Conservation (phyloP, 148 eudicot genomes). For the Spergularia bocconei region DNA sequence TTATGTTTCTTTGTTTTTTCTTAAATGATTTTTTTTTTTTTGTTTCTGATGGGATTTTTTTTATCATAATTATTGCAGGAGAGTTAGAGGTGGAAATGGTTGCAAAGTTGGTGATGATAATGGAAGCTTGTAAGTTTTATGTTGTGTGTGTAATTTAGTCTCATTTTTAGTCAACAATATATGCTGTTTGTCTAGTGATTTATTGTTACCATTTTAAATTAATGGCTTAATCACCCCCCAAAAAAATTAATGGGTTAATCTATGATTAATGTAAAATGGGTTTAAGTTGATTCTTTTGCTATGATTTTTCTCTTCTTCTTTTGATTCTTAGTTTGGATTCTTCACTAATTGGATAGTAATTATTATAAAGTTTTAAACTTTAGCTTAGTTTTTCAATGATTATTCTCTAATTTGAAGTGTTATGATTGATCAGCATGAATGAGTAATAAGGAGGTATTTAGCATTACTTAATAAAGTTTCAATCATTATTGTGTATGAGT, state of each 20-base stretch:
- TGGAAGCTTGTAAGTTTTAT: conserved; percentile 86
- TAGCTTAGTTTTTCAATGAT: conserved; percentile 22
- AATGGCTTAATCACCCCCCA: neutral
- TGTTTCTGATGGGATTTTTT: neutral
- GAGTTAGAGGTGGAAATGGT: conserved; percentile 93
- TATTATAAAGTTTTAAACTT: conserved; percentile 6
- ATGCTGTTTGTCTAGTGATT: neutral
- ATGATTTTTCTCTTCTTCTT: neutral
- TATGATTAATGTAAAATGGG: conserved; percentile 19
- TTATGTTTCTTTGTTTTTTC: conserved; percentile 15
- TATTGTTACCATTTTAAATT: neutral
- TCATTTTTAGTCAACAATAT: neutral
- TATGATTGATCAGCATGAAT: conserved; percentile 9
- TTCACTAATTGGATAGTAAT: neutral
- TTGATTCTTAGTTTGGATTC: conserved; percentile 6
- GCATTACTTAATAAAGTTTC: conserved; percentile 11
- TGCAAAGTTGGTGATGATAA: conserved; percentile 98
- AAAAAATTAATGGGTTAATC: neutral
- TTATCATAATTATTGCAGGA: conserved; percentile 61
- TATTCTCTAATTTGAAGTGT: conserved; percentile 7
- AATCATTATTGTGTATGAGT: conserved; percentile 17
- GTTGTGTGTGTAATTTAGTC: conserved; percentile 10
- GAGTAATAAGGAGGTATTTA: neutral
- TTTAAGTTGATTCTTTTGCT: neutral
- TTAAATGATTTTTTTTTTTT: neutral